These are phyloP conservation scores for Yarrowia hollandica DNA, from an alignment of 805 yeast genomes.

Conservation along the genomic window DNA sequence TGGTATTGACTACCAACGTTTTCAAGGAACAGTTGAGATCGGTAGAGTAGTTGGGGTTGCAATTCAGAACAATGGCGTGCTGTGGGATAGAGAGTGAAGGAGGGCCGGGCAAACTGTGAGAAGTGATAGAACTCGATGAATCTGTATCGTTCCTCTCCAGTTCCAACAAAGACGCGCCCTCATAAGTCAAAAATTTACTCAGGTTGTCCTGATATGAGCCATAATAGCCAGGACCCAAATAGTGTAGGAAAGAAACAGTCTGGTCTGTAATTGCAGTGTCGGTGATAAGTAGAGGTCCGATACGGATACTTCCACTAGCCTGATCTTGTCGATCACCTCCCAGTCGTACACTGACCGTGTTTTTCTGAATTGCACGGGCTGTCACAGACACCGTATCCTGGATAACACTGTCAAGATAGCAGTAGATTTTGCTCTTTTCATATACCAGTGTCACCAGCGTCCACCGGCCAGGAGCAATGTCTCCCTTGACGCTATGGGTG, in stretches of 20 bases:
- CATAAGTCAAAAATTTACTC: constrained; percentile 12
- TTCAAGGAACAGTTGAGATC: constrained; percentile 7
- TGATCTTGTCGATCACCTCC: constrained; percentile 20
- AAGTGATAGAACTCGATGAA: background rate
- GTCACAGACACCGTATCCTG: constrained; percentile 6
- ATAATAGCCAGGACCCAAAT: constrained; percentile 3
- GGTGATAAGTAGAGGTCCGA: background rate
- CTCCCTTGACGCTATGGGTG: constrained; percentile 13
- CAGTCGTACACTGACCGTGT: background rate
- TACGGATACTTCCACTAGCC: background rate
- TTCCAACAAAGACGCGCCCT: constrained; percentile 11
- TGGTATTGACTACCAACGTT: constrained; percentile 1
- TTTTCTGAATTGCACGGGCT: background rate
- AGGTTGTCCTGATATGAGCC: constrained; percentile 20
- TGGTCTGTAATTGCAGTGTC: constrained; percentile 20
- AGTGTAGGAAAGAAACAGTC: constrained; percentile 9
- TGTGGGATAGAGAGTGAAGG: constrained; percentile 5
- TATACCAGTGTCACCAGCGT: constrained; percentile 12
- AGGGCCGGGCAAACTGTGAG: constrained; percentile 4
- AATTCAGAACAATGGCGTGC: constrained; percentile 4
- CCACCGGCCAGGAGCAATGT: constrained; percentile 1
- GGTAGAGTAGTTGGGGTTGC: constrained; percentile 6
- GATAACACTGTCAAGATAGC: constrained; percentile 8
- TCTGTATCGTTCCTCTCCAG: constrained; percentile 2
- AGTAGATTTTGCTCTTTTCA: constrained; percentile 19